Evolutionary conservation across 1,139 yeast genomes (phyloP), one percentile per base, ranked within the genome.

Genomic region (Taphrina sp.): DNA sequence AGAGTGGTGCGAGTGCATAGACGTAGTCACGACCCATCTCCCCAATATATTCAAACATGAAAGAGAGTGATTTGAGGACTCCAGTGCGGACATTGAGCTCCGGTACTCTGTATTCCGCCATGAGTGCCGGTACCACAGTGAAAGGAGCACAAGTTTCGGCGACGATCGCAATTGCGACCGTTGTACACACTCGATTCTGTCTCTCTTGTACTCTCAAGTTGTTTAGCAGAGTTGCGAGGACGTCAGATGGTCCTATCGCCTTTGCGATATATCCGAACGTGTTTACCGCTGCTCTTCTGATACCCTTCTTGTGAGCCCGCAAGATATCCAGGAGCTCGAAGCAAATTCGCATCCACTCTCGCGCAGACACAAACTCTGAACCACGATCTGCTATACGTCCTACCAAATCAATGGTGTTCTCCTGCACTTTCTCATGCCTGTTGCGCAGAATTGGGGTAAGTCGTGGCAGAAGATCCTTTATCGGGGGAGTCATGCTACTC

Each of bases 301-400:
- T 87, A 24, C 83, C 75, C 65, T 85, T 88, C 58, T 79, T 80
- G n/a, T 85, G 81, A 14, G 95, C 85, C 65, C 89, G 89, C 60
- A 94, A 76, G 81, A 92, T 82, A 63, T 92, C 98, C 42, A 94
- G 71, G 42, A 94, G 73, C 66, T 90, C 96, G 70, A 87, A 89
- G 65, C 96, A 87, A 28, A 92, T 87, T 60, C 98, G 77, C 95
- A 92, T 88, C 98, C 98, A 94, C 69, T 94, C 99, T 60, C 88
- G 82, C 1, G 96, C 95, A 51, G 90, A 82, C 20, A 90, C 88
- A 56, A 81, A 80, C 63, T 87, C 95, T 0, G 95, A 82, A n/a
- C 88, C 92, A 52, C 82, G 77, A 55, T 78, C 80, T 0, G 97
- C 96, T 56, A 92, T 85, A 45, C 81, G 74, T 1, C 96, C 96